Evolutionary conservation across 2,329 filamentous ascomycete genomes (phyloP).

Genomic region (Arthrobotrys iridis): DNA sequence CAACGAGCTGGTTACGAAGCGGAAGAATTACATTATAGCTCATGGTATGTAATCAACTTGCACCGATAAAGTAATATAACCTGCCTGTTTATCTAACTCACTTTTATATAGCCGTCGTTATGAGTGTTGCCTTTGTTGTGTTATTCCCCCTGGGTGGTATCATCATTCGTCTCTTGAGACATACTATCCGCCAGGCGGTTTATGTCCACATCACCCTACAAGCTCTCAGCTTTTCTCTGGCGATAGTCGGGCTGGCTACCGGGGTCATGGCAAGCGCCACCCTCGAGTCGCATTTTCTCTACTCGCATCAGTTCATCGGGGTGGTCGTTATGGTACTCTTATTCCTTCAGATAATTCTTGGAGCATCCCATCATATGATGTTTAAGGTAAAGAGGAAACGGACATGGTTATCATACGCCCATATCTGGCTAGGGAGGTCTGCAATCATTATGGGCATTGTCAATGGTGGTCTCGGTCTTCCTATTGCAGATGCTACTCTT

Average conservation of each 20-base stretch:
- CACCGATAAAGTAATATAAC: background rate
- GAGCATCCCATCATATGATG: conserved; percentile 69
- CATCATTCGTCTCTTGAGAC: conserved; percentile 70
- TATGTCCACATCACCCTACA: conserved; percentile 70
- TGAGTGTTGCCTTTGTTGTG: conserved; percentile 70
- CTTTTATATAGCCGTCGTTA: conserved; percentile 66
- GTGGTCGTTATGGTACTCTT: conserved; percentile 68
- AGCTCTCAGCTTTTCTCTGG: conserved; percentile 66
- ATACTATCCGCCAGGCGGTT: conserved; percentile 59
- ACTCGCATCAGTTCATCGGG: conserved; percentile 69
- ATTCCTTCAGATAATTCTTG: conserved; percentile 69
- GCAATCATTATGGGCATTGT: conserved; percentile 70
- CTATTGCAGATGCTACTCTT: conserved; percentile 22
- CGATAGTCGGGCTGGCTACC: conserved; percentile 71
- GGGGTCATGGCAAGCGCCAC: conserved; percentile 65
- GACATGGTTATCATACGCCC: conserved; percentile 67
- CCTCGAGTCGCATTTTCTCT: conserved; percentile 62
- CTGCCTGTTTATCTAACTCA: background rate
- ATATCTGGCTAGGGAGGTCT: conserved; percentile 72
- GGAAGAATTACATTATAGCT: conserved; percentile 56
- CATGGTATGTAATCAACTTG: conserved; percentile 54
- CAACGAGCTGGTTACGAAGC: conserved; percentile 53
- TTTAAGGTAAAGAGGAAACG: conserved; percentile 66
- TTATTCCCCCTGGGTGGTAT: conserved; percentile 71
- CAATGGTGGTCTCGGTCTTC: conserved; percentile 73